Evolutionary conservation across 106 monocot genomes (phyloP), one percentile per base, ranked within the genome.

Genomic region (Iris macrosiphon): DNA sequence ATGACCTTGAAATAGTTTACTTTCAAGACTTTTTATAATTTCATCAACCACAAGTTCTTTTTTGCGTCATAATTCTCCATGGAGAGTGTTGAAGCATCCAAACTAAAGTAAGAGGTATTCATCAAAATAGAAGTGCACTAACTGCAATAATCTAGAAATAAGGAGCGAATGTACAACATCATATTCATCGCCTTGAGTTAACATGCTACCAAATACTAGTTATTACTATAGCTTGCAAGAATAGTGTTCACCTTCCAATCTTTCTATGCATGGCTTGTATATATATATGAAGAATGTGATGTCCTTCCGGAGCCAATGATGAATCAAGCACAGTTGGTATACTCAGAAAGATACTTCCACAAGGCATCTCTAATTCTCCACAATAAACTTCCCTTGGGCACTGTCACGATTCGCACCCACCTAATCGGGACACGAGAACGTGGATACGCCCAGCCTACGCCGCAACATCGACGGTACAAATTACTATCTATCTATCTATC

Each of bases 281-380:
- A 61, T 90, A 96, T 68, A 96, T 73, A 59, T 96, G 96, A 72
- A 96, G 79, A 74, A 96, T 87, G 62, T 96, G 96, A 65, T 89
- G 89, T 26, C 96, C 96, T 69, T 86, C 79, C 46, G 96, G 90
- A 75, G 96, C 90, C 54, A 96, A 72, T 24, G 96, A 83, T 59
- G 96, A 68, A 64, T 96, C 96, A 40, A 96, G 89, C 59, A 96
- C 72, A 54, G 96, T 96, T 40, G 96, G 96, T 57, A 96, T 87
- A 70, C 96, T 96, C 65, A 96, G 49, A 90, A 96, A 96, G 30
- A 96, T 96, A 62, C 90, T 96, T 67, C 96, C 96, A 64, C 90
- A 86, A 39, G 90, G 83, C 62, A 73, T 75, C 67, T 96, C 90
- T 40, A 90, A 57, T 42, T 60, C n/a, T n/a, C n/a, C n/a, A n/a